Conservation (phyloP, 805 yeast genomes). For the Candida takata region DNA sequence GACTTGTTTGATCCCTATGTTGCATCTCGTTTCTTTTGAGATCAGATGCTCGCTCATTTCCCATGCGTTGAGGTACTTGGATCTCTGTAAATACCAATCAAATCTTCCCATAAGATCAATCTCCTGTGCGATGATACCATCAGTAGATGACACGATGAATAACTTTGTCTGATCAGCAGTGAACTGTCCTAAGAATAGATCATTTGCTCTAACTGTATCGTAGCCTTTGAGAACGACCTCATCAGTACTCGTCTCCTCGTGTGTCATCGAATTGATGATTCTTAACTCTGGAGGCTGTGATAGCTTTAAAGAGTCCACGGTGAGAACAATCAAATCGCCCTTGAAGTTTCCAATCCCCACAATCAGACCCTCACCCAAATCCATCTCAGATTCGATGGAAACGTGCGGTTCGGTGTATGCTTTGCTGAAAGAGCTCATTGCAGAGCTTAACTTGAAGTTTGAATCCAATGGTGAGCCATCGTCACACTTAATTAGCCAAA, state of each 20-base stretch:
- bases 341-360: constrained; percentile 75
- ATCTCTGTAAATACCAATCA: constrained; percentile 59
- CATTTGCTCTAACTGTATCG: constrained; percentile 47
- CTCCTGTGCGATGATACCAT: constrained; percentile 70
- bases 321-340: constrained; percentile 61
- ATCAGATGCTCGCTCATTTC: constrained; percentile 56
- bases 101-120: constrained; percentile 63
- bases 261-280: constrained; percentile 54
- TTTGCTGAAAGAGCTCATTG: constrained; percentile 43
- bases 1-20: constrained; percentile 50
- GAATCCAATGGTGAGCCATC: constrained; percentile 6
- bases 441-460: constrained; percentile 28
- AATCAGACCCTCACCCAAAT: constrained; percentile 39
- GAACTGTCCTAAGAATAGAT: constrained; percentile 59
- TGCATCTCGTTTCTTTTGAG: constrained; percentile 40
- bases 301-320: constrained; percentile 34
- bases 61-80: constrained; percentile 68
- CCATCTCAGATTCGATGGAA: constrained; percentile 34
- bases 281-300: constrained; percentile 64
- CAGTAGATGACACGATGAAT: constrained; percentile 72
- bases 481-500: constrained; percentile 61
- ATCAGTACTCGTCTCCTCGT: constrained; percentile 73
- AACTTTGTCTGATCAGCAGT: constrained; percentile 40
- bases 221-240: constrained; percentile 59
- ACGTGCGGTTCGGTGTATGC: constrained; percentile 30